phyloP scores from a whole-genome alignment of 495 filamentous ascomycete genomes.

The Penicillium dipodomyicola region DNA sequence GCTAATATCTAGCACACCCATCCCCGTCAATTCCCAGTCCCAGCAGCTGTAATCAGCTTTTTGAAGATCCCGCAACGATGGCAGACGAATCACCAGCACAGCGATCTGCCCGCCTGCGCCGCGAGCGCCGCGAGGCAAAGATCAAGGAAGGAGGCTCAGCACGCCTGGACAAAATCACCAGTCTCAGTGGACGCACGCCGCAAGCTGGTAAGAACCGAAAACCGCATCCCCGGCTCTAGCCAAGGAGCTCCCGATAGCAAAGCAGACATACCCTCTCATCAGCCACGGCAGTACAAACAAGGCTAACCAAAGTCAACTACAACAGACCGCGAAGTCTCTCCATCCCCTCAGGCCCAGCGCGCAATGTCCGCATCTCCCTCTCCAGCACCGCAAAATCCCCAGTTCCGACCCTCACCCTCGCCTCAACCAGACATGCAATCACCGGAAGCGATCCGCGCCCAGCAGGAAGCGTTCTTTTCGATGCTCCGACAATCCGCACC shows the following conservation, averaged over 20 bases:
- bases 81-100: conserved; percentile 57
- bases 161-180: conserved; percentile 82
- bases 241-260: neutral
- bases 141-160: conserved; percentile 76
- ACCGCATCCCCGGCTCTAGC: neutral
- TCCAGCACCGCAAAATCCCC: conserved; percentile 26
- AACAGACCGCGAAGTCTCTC: conserved; percentile 34
- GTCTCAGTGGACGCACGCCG: conserved; percentile 65
- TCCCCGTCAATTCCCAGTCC: neutral
- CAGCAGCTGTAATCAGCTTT: neutral
- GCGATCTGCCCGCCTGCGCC: conserved; percentile 76
- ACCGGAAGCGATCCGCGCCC: conserved; percentile 32
- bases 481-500: conserved; percentile 41
- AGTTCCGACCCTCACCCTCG: conserved; percentile 20
- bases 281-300: conserved; percentile 1
- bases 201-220: conserved; percentile 32
- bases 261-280: neutral
- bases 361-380: conserved; percentile 33
- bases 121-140: conserved; percentile 87
- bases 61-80: conserved; percentile 20
- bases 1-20: neutral
- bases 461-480: conserved; percentile 46
- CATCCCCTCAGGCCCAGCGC: conserved; percentile 31
- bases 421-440: conserved; percentile 22
- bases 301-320: conserved; percentile 13